Base-by-base conservation (phyloP, 2,329 filamentous ascomycete species). In the Colletotrichum shisoi region DNA sequence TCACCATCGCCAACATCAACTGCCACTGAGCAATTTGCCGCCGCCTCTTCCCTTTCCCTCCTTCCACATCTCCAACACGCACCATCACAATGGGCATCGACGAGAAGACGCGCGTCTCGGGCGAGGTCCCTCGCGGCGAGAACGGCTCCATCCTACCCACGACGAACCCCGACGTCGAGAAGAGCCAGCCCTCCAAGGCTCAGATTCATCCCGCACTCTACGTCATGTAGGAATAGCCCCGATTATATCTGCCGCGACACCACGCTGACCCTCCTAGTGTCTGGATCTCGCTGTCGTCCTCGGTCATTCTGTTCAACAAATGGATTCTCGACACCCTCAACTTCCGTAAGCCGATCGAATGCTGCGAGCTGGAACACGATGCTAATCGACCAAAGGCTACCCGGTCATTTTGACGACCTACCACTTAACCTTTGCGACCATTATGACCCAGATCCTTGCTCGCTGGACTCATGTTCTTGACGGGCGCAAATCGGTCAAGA, bases 231-330 rank as follows among this genome's bases (percentile, higher is more conserved):
- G 85, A 82, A 53, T 54, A n/a, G n/a, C 34, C 13, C 49, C 48
- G 39, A 9, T 19, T 24, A 17, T 46, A 31, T 17, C 46, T 57
- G 24, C 45, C 42, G 15, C 19, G 61, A 45, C 24, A 31, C 44
- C 58, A 12, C 62, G 72, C 65, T 40, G 34, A 21, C 53, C 8
- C 37, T n/a, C n/a, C 48, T 79, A 97, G 94, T 74, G 84, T 89
- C 73, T 99, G 95, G 95, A 98, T 99, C 76, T 83, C 89, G 67
- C 85, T 97, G 78, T 96, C 92, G 76, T 97, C 93, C 49, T 92
- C 91, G 74, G 93, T 98, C 76, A 99, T 99, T 78, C 85, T 99
- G 70, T 98, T 97, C 90, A 98, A 99, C 89, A 99, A 99, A 87
- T 97, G 92, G 88, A 93, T 99, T 75, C 86, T 98, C 70, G 89